Evolutionary conservation across 257 asterid species (phyloP), one percentile per base, ranked within the genome.

Genomic region (Rehmannia glutinosa): DNA sequence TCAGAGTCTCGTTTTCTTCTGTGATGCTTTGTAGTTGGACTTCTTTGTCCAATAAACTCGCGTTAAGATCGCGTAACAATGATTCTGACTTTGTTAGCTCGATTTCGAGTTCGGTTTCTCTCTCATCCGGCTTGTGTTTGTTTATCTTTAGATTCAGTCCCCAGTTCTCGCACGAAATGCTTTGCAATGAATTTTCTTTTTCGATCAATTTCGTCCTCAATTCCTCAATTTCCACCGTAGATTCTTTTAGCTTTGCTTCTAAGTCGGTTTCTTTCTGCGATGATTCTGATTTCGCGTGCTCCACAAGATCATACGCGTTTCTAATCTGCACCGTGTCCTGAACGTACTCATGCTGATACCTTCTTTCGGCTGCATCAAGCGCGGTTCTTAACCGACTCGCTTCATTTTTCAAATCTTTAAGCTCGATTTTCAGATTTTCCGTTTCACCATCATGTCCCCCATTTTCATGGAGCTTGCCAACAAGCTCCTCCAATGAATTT

Each of bases 281-380:
- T 0, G 82, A 83, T 42, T 81, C 86, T 0, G 82, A 64, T 71
- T 85, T 85, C 4, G 83, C 70, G 47, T 28, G 86, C 71, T 90
- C 92, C 72, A 82, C 84, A 19, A 83, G 70, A 47, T 88, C 97
- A 43, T 75, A 81, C 7, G 97, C 93, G 20, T 78, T 78, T 63
- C 84, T 76, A 13, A 91, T 81, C 80, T 85, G 83, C 84, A 85
- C 49, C 85, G 82, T 62, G 4, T 86, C 85, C 63, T 81, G 79
- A 2, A 83, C 67, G 75, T 82, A 78, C 69, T 88, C 87, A 41
- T 86, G 91, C 20, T 70, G 84, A 69, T 84, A 82, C 84, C 84
- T 79, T 60, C 71, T 86, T 41, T 90, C 96, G 35, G 96, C 91
- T 43, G 76, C 83, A 75, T 85, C 95, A 6, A 93, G 81, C 2